Percentiles rank a stretch among this genome's conserved stretches.
Evolutionary conservation across 179 eudicot species (phyloP).

Genomic region (Nepenthes alata): DNA sequence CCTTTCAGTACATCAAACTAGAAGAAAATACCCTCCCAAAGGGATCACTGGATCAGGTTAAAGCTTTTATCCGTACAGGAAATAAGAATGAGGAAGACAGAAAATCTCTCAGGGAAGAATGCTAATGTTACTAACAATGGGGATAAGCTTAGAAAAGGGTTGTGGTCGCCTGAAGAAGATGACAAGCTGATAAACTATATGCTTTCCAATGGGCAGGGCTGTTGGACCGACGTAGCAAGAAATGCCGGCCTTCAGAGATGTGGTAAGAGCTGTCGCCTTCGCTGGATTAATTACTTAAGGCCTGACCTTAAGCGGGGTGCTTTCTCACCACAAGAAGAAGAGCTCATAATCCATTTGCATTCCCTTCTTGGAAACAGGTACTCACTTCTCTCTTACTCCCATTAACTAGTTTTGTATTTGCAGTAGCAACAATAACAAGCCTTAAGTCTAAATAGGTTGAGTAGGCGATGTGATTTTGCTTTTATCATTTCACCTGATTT

Average conservation of each 20-base stretch:
- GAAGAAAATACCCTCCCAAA: no score
- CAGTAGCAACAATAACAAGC: no score
- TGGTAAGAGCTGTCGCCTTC: conserved; percentile 27
- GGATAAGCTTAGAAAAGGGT: conserved; percentile 19
- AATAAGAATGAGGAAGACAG: neutral
- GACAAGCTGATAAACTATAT: conserved; percentile 22
- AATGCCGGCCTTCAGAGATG: conserved; percentile 25
- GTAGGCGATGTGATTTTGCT: no score
- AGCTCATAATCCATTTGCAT: conserved; percentile 20
- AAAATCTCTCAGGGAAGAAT: neutral
- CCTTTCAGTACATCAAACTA: neutral
- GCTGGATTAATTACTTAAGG: conserved; percentile 22
- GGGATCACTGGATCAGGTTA: no score
- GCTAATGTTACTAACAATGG: neutral
- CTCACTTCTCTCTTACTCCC: neutral
- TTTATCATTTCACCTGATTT: no score
- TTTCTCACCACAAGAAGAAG: conserved; percentile 22
- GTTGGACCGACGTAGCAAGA: conserved; percentile 32
- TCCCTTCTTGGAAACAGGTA: conserved; percentile 27
- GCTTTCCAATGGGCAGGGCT: conserved; percentile 23
- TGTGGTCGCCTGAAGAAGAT: conserved; percentile 35
- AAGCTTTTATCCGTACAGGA: neutral
- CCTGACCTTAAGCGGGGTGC: conserved; percentile 29
- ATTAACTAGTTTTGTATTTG: no score
- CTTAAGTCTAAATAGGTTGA: no score